These are phyloP conservation scores for Penicillium macrosclerotiorum DNA, from an alignment of 495 filamentous ascomycete species.

Conservation along the genomic window DNA sequence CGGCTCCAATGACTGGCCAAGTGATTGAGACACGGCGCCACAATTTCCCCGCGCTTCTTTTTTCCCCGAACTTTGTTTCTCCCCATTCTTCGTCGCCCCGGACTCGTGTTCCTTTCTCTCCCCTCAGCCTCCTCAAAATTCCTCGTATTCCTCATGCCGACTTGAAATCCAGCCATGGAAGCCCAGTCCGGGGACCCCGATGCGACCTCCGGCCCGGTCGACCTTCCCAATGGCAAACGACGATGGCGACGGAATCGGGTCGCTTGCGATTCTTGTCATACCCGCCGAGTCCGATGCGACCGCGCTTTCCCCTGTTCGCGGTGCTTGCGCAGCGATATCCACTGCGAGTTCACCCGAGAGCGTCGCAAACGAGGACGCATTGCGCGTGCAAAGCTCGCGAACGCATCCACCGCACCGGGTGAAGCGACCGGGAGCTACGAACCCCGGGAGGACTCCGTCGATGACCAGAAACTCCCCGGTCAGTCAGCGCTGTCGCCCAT, in stretches of 20 bases:
- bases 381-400: constrained; percentile 31
- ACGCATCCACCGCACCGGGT: constrained; percentile 1
- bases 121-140: constrained; percentile 2
- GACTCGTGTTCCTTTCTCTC: not conserved
- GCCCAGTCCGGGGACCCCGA: constrained; percentile 31
- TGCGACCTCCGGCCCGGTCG: constrained; percentile 21
- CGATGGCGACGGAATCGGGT: constrained; percentile 48
- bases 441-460: constrained; percentile 10
- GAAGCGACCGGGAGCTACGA: constrained; percentile 1
- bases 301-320: constrained; percentile 48
- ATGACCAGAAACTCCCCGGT: constrained; percentile 8
- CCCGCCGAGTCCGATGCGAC: constrained; percentile 48
- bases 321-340: constrained; percentile 42
- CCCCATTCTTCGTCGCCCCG: not conserved
- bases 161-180: constrained; percentile 30
- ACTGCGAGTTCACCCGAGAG: constrained; percentile 46
- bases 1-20: not conserved
- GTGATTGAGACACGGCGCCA: constrained; percentile 3
- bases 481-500: constrained; percentile 19
- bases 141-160: constrained; percentile 18
- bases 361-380: constrained; percentile 47
- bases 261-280: constrained; percentile 47
- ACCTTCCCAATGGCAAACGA: constrained; percentile 38
- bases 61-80: not conserved
- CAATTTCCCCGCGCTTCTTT: constrained; percentile 13